Evolutionary conservation across 2,329 filamentous ascomycete species (phyloP).

Genomic region (Metarhizium robertsii): DNA sequence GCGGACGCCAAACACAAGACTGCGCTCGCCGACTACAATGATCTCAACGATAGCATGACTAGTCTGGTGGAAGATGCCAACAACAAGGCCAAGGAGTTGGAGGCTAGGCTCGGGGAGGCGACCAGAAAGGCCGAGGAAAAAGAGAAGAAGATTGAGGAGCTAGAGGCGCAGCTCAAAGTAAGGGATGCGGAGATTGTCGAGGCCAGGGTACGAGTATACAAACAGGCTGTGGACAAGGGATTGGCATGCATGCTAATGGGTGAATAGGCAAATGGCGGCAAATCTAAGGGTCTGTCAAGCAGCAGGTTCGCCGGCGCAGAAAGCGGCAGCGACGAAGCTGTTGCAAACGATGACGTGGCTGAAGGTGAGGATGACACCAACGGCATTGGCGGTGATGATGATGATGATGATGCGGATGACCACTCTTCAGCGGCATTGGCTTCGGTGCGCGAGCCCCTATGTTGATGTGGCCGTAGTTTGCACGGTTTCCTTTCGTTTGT

Average conservation of each 20-base stretch:
- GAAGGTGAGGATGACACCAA: conserved; percentile 51
- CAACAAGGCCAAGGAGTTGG: conserved; percentile 40
- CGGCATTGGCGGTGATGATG: conserved; percentile 44
- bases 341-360: conserved; percentile 28
- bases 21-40: conserved; percentile 50
- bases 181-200: conserved; percentile 56
- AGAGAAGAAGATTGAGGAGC: conserved; percentile 37
- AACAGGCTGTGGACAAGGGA: neutral
- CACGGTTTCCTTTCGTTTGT: conserved; percentile 12
- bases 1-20: conserved; percentile 44
- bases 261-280: conserved; percentile 34
- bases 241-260: neutral
- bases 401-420: conserved; percentile 27
- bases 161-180: conserved; percentile 48
- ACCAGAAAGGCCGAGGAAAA: conserved; percentile 36
- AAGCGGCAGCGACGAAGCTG: conserved; percentile 23
- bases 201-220: conserved; percentile 35
- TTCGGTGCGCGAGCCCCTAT: conserved; percentile 52
- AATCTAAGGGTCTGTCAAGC: conserved; percentile 41
- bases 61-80: conserved; percentile 50
- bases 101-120: conserved; percentile 39
- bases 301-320: conserved; percentile 42
- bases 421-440: conserved; percentile 56
- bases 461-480: conserved; percentile 26
- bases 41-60: conserved; percentile 54